phyloP scores from a whole-genome alignment of 148 eudicot genomes.

The Fagopyrum esculentum region DNA sequence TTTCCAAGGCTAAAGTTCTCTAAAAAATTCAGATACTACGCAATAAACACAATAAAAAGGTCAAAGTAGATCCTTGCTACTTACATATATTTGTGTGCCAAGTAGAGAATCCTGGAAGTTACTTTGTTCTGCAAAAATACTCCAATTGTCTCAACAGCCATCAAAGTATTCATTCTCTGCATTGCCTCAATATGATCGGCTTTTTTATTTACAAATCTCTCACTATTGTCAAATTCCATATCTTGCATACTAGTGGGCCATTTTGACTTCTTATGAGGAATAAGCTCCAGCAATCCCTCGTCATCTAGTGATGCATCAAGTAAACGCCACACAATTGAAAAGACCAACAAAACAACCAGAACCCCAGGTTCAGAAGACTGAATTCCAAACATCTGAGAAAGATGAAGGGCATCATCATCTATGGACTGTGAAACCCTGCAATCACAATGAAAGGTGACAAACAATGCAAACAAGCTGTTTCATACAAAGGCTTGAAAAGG shows the following conservation, averaged over 20 bases:
- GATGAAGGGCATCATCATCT: slow-evolving; percentile 66
- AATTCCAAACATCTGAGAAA: slow-evolving; percentile 55
- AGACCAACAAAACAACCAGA: slow-evolving; percentile 59
- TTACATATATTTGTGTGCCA: slow-evolving; percentile 83
- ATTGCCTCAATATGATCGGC: slow-evolving; percentile 38
- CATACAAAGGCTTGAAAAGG: neutral
- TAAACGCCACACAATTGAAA: slow-evolving; percentile 70
- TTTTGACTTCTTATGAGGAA: slow-evolving; percentile 57
- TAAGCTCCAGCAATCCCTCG: slow-evolving; percentile 68
- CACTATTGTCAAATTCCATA: slow-evolving; percentile 56
- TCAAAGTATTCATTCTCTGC: slow-evolving; percentile 43
- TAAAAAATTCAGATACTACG: neutral
- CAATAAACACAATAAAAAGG: neutral
- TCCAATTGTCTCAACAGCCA: slow-evolving; percentile 74
- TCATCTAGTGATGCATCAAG: slow-evolving; percentile 90
- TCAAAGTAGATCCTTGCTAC: neutral
- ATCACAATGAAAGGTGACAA: slow-evolving; percentile 16
- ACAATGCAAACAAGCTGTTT: slow-evolving; percentile 5
- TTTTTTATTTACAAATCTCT: slow-evolving; percentile 39
- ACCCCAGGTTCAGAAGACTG: slow-evolving; percentile 58
- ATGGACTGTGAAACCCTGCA: slow-evolving; percentile 85
- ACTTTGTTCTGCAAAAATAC: slow-evolving; percentile 51
- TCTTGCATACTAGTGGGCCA: slow-evolving; percentile 55
- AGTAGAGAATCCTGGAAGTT: slow-evolving; percentile 61
- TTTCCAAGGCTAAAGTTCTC: neutral